phyloP scores from a whole-genome alignment of 768 basidiomycete genomes.

The Amanita rimosa region DNA sequence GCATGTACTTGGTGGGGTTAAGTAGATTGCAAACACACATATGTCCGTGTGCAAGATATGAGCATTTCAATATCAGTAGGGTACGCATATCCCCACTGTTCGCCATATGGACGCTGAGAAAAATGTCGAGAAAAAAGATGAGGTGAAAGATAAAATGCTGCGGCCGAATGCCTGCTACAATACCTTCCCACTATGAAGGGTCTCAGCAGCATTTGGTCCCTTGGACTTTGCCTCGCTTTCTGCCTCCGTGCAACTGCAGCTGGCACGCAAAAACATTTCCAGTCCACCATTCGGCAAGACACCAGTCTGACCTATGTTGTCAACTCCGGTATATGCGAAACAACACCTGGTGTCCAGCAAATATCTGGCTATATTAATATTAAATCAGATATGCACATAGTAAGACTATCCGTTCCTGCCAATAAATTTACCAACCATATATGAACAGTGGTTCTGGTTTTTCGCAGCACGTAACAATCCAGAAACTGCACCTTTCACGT shows the following conservation, averaged over 20 bases:
- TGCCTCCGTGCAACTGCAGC: neutral
- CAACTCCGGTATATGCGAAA: conserved; percentile 56
- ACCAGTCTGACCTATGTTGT: conserved; percentile 34
- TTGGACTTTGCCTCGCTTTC: neutral
- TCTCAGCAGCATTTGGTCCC: neutral
- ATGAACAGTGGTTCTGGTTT: conserved; percentile 60
- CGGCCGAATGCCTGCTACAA: neutral
- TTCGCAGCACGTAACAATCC: conserved; percentile 52
- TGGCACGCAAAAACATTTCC: conserved; percentile 8
- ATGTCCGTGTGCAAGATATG: neutral
- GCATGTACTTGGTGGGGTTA: too few species aligned
- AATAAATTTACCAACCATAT: neutral
- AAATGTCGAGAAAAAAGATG: neutral
- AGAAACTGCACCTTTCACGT: conserved; percentile 52
- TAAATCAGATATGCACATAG: conserved; percentile 47
- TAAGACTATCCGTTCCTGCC: conserved; percentile 9
- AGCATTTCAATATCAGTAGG: neutral
- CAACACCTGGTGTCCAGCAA: conserved; percentile 47
- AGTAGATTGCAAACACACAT: neutral
- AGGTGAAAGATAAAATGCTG: neutral
- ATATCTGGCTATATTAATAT: conserved; percentile 54
- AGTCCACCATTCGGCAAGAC: conserved; percentile 13
- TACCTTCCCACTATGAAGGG: neutral
- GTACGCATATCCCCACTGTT: neutral
- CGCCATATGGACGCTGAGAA: neutral